Conservation (phyloP, 192 early-diverging fungal genomes). For the Backusella macrospora region DNA sequence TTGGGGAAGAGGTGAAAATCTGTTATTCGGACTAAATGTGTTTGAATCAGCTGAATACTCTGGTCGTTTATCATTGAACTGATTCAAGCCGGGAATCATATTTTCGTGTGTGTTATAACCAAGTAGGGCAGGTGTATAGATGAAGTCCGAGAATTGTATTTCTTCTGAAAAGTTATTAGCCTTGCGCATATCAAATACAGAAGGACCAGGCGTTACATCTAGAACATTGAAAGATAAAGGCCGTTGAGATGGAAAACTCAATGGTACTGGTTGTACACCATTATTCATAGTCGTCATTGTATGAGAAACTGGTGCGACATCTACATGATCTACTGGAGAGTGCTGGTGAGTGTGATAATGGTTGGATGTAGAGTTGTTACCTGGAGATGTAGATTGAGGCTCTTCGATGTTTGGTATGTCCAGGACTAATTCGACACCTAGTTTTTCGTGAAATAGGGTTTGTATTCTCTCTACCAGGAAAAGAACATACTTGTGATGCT, state of each 20-base stretch:
- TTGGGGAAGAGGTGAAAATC: background rate
- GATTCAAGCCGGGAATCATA: background rate
- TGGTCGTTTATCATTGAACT: background rate
- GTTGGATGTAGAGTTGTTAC: background rate
- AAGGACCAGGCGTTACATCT: constrained; percentile 3
- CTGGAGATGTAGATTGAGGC: background rate
- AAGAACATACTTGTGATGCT: constrained; percentile 35
- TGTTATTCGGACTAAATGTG: background rate
- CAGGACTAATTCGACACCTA: background rate
- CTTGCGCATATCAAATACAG: background rate
- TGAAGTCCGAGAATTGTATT: constrained; percentile 32
- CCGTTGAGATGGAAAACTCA: background rate
- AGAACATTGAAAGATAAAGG: background rate
- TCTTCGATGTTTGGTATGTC: constrained; percentile 3
- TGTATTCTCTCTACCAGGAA: constrained; percentile 32
- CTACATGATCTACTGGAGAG: background rate
- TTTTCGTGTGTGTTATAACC: background rate
- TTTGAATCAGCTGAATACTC: background rate
- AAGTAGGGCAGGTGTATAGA: constrained; percentile 31
- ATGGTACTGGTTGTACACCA: constrained; percentile 5
- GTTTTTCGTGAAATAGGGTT: background rate
- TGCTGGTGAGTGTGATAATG: background rate
- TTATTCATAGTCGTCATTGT: constrained; percentile 6
- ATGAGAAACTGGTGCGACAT: background rate
- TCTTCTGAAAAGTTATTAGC: constrained; percentile 4